These are phyloP conservation scores for carrot (Daucus carota) DNA, from an alignment of 129 eudicot species.

Conservation along the genomic window DH1_v3.0 NC_030382.2:48256001-48256500, in stretches of 20 bases:
- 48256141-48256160: no score
- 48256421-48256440: not conserved
- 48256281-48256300: conserved; percentile 1
- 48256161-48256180: no score
- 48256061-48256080: not conserved
- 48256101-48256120: no score
- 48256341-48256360: conserved; percentile 23
- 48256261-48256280: not conserved
- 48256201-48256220: no score
- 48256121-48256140: no score
- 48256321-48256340: conserved; percentile 16
- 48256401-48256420: conserved; percentile 21
- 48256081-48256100: no score
- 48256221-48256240: not conserved
- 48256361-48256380: conserved; percentile 18
- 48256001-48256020: no score
- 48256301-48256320: conserved; percentile 20
- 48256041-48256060: not conserved
- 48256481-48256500: conserved; percentile 93
- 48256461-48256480: conserved; percentile 60
- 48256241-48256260: not conserved
- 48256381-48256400: conserved; percentile 15
- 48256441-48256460: conserved; percentile 7
- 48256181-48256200: no score
- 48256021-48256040: no score